Percentiles rank a stretch among this genome's conserved stretches.
Conservation (phyloP, 768 basidiomycete genomes). For the Collybia sp. region DNA sequence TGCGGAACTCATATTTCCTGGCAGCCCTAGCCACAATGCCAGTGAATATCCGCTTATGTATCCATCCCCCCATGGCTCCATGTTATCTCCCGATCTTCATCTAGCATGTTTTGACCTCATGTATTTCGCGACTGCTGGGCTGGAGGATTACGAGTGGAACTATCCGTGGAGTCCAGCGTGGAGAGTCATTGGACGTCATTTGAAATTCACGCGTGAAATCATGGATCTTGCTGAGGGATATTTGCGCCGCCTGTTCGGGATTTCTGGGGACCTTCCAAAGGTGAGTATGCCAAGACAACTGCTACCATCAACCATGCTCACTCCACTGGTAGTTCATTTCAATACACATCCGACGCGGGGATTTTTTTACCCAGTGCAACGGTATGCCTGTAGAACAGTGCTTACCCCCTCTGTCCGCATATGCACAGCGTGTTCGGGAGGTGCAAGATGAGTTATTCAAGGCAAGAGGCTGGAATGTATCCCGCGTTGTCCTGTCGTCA, state of each 20-base stretch:
- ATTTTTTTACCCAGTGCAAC: constrained; percentile 31
- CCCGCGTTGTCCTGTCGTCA: constrained; percentile 39
- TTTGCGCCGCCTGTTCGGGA: constrained; percentile 22
- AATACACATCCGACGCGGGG: constrained; percentile 42
- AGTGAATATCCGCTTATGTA: constrained; percentile 17
- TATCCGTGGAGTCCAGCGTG: constrained; percentile 37
- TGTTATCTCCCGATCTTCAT: constrained; percentile 21
- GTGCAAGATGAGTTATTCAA: constrained; percentile 27
- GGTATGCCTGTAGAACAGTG: constrained; percentile 26
- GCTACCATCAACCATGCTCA: background rate
- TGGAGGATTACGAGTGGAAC: constrained; percentile 25
- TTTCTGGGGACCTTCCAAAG: constrained; percentile 21
- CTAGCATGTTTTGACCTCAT: constrained; percentile 27
- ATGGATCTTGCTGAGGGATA: constrained; percentile 26
- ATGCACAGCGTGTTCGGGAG: constrained; percentile 28
- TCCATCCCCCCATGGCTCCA: constrained; percentile 17
- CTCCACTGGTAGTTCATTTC: constrained; percentile 31
- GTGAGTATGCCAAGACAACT: constrained; percentile 17
- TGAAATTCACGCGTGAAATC: constrained; percentile 27
- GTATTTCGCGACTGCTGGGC: constrained; percentile 26
- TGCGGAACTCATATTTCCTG: constrained; percentile 24
- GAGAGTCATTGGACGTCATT: constrained; percentile 31
- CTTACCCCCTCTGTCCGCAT: constrained; percentile 32
- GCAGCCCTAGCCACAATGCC: constrained; percentile 11
- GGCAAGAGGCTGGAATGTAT: constrained; percentile 22